Conservation (phyloP, 768 basidiomycete species). For the Auricularia cornea region DNA sequence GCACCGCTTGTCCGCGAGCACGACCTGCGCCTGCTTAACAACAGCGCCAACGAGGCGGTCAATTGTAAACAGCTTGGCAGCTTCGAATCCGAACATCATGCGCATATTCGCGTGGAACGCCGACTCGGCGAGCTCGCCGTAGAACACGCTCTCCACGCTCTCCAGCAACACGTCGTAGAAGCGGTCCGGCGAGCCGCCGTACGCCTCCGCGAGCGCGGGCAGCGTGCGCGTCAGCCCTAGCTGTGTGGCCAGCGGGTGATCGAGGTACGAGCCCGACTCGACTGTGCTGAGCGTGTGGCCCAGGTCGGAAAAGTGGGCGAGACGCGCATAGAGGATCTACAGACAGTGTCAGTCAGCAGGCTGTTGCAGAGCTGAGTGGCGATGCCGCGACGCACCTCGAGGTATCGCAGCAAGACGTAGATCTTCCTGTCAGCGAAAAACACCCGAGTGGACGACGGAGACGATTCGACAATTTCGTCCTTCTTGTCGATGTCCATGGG, state of each 20-base stretch:
- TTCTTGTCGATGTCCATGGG: conserved; percentile 15
- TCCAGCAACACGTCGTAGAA: conserved; percentile 86
- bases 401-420: conserved; percentile 78
- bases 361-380: too few relatives aligned
- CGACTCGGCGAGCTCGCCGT: conserved; percentile 84
- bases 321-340: conserved; percentile 82
- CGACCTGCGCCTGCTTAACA: conserved; percentile 89
- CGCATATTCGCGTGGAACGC: conserved; percentile 94
- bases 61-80: conserved; percentile 56
- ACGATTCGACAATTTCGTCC: not conserved
- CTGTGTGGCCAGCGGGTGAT: conserved; percentile 75
- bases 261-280: conserved; percentile 55
- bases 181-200: conserved; percentile 21
- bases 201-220: not conserved
- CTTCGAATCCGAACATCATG: conserved; percentile 66
- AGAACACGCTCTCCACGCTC: conserved; percentile 89
- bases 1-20: conserved; percentile 74
- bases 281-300: conserved; percentile 52
- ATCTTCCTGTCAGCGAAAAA: conserved; percentile 92
- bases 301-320: conserved; percentile 77
- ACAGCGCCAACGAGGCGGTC: conserved; percentile 86
- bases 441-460: not conserved
- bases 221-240: conserved; percentile 46
- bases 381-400: conserved; percentile 61
- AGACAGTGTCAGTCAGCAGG: too few relatives aligned